Conservation (phyloP, 768 basidiomycete species). For the Gyrodon lividus region DNA sequence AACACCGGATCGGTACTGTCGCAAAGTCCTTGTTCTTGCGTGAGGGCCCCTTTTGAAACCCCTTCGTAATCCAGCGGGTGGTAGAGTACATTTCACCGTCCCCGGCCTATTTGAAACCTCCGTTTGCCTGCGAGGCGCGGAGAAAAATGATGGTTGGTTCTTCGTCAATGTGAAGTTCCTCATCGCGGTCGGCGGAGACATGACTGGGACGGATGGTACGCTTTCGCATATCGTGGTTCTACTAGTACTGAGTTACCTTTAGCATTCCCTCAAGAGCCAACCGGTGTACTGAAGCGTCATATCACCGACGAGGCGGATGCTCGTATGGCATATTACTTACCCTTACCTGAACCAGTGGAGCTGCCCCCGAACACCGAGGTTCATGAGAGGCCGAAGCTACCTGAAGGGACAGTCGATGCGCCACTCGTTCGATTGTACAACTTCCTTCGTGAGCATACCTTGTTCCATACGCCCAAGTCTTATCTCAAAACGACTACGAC, state of each 20-base stretch:
- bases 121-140: slow-evolving; percentile 70
- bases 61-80: slow-evolving; percentile 51
- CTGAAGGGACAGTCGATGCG: slow-evolving; percentile 66
- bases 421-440: slow-evolving; percentile 86
- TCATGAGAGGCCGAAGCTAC: slow-evolving; percentile 48
- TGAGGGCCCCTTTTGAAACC: slow-evolving; percentile 14
- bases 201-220: slow-evolving; percentile 68
- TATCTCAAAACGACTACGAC: neutral
- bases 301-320: slow-evolving; percentile 73
- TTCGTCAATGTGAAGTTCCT: slow-evolving; percentile 76
- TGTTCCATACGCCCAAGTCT: neutral
- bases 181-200: slow-evolving; percentile 70
- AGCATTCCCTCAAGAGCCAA: slow-evolving; percentile 77
- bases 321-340: slow-evolving; percentile 63
- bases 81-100: slow-evolving; percentile 75
- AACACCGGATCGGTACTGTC: slow-evolving; percentile 60
- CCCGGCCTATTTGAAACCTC: slow-evolving; percentile 73
- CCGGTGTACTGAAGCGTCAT: slow-evolving; percentile 59
- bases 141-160: slow-evolving; percentile 79
- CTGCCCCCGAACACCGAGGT: slow-evolving; percentile 41
- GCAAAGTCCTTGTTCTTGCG: slow-evolving; percentile 14
- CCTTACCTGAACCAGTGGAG: slow-evolving; percentile 41
- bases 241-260: neutral
- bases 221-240: neutral
- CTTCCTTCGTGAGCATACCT: slow-evolving; percentile 70